Evolutionary conservation across 768 basidiomycete species (phyloP).

Genomic region (Rubroboletus pulcherrimus): DNA sequence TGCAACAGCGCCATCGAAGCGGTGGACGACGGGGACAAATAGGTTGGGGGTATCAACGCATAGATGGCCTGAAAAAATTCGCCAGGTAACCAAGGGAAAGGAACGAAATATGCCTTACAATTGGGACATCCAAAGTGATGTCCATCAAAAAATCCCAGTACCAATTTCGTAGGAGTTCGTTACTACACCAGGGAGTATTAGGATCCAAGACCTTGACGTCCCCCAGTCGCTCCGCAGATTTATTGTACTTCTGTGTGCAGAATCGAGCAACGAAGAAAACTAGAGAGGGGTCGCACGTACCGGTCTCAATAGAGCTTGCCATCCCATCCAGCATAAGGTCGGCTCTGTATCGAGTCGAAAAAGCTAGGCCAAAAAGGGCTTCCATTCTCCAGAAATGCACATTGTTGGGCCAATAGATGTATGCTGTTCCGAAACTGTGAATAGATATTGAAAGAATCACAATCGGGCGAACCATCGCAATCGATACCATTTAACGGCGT

Average conservation of each 20-base stretch:
- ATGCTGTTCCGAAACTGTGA: conserved; percentile 27
- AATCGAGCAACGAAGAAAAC: not conserved
- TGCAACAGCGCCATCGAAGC: conserved; percentile 35
- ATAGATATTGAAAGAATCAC: not conserved
- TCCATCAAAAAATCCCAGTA: conserved; percentile 34
- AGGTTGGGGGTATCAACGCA: conserved; percentile 20
- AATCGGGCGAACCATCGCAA: conserved; percentile 30
- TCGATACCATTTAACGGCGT: conserved; percentile 35
- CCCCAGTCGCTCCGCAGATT: conserved; percentile 31
- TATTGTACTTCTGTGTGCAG: conserved; percentile 36
- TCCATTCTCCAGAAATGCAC: conserved; percentile 36
- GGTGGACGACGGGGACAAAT: conserved; percentile 29
- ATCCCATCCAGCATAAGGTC: conserved; percentile 38
- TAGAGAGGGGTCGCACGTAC: conserved; percentile 14
- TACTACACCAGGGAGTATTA: conserved; percentile 8
- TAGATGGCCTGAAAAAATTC: conserved; percentile 21
- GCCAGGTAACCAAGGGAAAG: not conserved
- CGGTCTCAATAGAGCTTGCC: conserved; percentile 26
- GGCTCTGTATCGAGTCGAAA: conserved; percentile 33
- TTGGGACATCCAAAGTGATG: conserved; percentile 31
- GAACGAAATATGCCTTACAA: conserved; percentile 23
- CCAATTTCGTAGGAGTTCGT: conserved; percentile 25
- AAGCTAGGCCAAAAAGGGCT: conserved; percentile 37
- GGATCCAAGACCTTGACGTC: conserved; percentile 29
- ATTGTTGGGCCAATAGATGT: conserved; percentile 39